These are phyloP conservation scores for Excoecaria agallocha DNA, from an alignment of 345 rosid species.

Conservation along the genomic window DNA sequence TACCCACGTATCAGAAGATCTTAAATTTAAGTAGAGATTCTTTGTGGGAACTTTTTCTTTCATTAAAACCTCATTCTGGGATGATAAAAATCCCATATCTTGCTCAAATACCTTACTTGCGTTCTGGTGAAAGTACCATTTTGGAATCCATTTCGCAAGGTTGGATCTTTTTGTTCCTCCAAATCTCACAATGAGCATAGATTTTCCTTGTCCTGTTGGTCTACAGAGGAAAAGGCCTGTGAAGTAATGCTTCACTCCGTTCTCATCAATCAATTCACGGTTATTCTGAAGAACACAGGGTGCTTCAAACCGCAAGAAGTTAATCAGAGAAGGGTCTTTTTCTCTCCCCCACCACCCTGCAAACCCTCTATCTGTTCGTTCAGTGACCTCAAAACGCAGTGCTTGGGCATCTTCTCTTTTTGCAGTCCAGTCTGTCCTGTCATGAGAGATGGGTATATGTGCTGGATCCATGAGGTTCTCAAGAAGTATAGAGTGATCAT, in stretches of 20 bases:
- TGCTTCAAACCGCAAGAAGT: conserved; percentile 68
- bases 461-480: conserved; percentile 99
- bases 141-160: conserved; percentile 51
- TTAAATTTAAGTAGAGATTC: conserved; percentile 65
- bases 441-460: conserved; percentile 89
- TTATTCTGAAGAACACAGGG: conserved; percentile 80
- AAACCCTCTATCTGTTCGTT: conserved; percentile 68
- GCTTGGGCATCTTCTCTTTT: conserved; percentile 91
- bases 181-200: conserved; percentile 89
- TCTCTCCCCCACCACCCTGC: conserved; percentile 90
- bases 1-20: conserved; percentile 89
- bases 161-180: conserved; percentile 63
- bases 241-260: conserved; percentile 71
- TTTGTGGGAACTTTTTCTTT: conserved; percentile 85
- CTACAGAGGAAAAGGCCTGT: conserved; percentile 82
- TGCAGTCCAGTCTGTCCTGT: conserved; percentile 80
- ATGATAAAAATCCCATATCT: conserved; percentile 92
- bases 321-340: conserved; percentile 46
- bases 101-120: conserved; percentile 86
- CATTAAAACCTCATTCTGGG: conserved; percentile 75
- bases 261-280: conserved; percentile 53
- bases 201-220: conserved; percentile 94
- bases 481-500: conserved; percentile 89
- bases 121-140: conserved; percentile 88
- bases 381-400: conserved; percentile 64